Evolutionary conservation across 768 basidiomycete genomes (phyloP).

Genomic region (Rossbeevera mucosa): DNA sequence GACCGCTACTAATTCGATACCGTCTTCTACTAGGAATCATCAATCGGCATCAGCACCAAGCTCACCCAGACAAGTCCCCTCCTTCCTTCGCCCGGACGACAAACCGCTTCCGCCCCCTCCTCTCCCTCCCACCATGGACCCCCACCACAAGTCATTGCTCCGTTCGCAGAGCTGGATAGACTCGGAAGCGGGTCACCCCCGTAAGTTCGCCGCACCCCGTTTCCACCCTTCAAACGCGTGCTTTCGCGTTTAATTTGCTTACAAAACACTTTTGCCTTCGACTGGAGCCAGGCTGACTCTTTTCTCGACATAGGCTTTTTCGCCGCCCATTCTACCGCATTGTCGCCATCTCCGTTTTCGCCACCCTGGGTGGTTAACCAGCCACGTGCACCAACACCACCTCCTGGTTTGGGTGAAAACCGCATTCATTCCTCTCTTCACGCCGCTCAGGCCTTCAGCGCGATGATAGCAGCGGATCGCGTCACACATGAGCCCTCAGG

Average conservation of each 20-base stretch:
- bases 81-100: slow-evolving; percentile 22
- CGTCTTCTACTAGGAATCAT: slow-evolving; percentile 12
- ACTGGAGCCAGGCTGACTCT: slow-evolving; percentile 15
- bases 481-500: slow-evolving; percentile 5
- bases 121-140: slow-evolving; percentile 30
- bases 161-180: slow-evolving; percentile 27
- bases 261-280: slow-evolving; percentile 7
- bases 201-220: slow-evolving; percentile 27
- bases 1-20: not conserved
- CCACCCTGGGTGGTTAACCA: slow-evolving; percentile 28
- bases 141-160: slow-evolving; percentile 15
- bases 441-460: slow-evolving; percentile 10
- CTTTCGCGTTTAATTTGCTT: slow-evolving; percentile 9
- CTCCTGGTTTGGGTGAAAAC: slow-evolving; percentile 22
- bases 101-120: slow-evolving; percentile 41
- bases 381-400: slow-evolving; percentile 40
- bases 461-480: slow-evolving; percentile 20
- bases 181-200: slow-evolving; percentile 4
- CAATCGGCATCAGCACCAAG: slow-evolving; percentile 23
- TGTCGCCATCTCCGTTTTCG: slow-evolving; percentile 34
- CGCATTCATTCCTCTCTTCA: slow-evolving; percentile 24
- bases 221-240: slow-evolving; percentile 12
- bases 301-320: slow-evolving; percentile 27
- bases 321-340: slow-evolving; percentile 26
- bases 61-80: slow-evolving; percentile 15